Conservation (phyloP, 495 filamentous ascomycete genomes). For the Neurospora sublineolata region DNA sequence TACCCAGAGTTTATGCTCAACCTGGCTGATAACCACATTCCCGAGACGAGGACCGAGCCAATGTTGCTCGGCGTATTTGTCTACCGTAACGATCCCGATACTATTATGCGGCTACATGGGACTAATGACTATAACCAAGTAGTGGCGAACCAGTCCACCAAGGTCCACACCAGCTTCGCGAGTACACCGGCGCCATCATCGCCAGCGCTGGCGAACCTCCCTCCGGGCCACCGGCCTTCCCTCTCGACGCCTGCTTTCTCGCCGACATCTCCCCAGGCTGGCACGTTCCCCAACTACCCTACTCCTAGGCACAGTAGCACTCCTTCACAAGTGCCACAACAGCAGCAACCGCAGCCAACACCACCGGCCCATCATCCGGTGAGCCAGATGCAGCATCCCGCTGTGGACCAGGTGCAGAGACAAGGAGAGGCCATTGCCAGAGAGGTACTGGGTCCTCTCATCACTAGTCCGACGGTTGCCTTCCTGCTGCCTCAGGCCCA, state of each 20-base stretch:
- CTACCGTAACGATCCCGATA: conserved; percentile 44
- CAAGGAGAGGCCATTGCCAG: conserved; percentile 39
- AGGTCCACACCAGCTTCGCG: not conserved
- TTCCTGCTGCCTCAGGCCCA: conserved; percentile 56
- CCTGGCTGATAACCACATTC: conserved; percentile 60
- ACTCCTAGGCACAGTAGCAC: conserved; percentile 21
- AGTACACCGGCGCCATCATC: conserved; percentile 19
- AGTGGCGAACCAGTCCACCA: conserved; percentile 14
- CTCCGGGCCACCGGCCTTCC: conserved; percentile 21
- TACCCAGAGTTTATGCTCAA: conserved; percentile 65
- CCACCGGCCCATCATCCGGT: conserved; percentile 15
- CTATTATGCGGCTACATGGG: conserved; percentile 29
- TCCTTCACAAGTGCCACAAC: conserved; percentile 19
- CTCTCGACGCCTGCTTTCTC: conserved; percentile 35
- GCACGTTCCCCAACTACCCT: conserved; percentile 21
- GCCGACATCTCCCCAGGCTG: conserved; percentile 35
- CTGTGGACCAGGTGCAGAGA: conserved; percentile 13
- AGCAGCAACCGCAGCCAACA: conserved; percentile 10
- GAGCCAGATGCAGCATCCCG: conserved; percentile 1
- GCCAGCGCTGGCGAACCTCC: conserved; percentile 8
- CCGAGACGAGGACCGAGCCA: conserved; percentile 51
- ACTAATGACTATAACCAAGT: conserved; percentile 1
- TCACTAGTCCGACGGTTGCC: conserved; percentile 49
- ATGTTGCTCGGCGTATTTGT: conserved; percentile 70
- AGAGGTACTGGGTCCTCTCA: conserved; percentile 48